Percentiles rank a stretch among this genome's conserved stretches.
These are phyloP conservation scores for Capsicum chinense DNA, from an alignment of 257 asterid species.

Conservation along the genomic window DNA sequence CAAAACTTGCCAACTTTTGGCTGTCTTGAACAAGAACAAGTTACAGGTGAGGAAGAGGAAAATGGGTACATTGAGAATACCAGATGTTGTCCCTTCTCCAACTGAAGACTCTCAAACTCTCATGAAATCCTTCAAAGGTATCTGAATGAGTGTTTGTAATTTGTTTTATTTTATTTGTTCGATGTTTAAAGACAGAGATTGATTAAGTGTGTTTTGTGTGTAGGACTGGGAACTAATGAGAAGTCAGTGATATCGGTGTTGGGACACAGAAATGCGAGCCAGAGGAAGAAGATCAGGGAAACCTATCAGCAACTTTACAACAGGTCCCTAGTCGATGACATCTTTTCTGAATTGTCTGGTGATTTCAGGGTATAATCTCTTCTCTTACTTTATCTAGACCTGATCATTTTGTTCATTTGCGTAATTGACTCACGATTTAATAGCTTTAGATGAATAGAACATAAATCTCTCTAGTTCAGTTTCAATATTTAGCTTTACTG, in stretches of 20 bases:
- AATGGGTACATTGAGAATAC: slow-evolving; percentile 66
- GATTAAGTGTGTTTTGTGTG: slow-evolving; percentile 15
- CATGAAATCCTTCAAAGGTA: slow-evolving; percentile 59
- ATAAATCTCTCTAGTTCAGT: not conserved
- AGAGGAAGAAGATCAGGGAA: slow-evolving; percentile 67
- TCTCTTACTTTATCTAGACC: not conserved
- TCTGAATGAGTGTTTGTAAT: not conserved
- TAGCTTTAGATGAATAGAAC: not conserved
- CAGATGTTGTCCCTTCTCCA: slow-evolving; percentile 68
- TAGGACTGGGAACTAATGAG: slow-evolving; percentile 80
- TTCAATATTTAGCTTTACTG: not conserved
- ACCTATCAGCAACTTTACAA: slow-evolving; percentile 61
- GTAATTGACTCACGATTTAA: not conserved
- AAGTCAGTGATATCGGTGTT: slow-evolving; percentile 62
- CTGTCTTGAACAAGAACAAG: not conserved
- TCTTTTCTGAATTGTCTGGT: slow-evolving; percentile 67
- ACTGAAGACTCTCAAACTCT: slow-evolving; percentile 62
- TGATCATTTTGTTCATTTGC: not conserved
- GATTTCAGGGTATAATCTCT: slow-evolving; percentile 63
- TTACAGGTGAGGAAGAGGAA: not conserved
- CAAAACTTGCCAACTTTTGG: not conserved
- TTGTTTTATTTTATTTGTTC: not conserved
- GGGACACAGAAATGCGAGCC: slow-evolving; percentile 65
- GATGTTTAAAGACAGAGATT: not conserved
- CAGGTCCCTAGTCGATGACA: slow-evolving; percentile 56